Evolutionary conservation across 768 basidiomycete genomes (phyloP).

Genomic region (Termitomyces sp.): DNA sequence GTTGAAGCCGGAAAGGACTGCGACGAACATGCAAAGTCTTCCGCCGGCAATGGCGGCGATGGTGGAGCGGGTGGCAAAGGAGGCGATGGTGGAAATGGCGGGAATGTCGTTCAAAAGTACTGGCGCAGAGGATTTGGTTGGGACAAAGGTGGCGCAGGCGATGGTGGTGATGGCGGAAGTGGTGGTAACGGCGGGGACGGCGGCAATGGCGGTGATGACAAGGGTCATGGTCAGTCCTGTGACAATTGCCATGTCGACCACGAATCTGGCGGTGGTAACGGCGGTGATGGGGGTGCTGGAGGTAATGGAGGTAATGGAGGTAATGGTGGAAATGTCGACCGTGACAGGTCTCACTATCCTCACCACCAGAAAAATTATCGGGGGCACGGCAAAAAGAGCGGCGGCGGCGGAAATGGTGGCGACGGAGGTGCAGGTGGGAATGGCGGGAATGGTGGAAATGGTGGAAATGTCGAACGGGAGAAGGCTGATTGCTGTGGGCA

Average conservation of each 20-base stretch:
- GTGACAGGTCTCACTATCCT: not conserved
- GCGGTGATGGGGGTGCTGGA: not conserved
- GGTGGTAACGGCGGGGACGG: conserved; percentile 7
- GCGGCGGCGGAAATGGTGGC: not conserved
- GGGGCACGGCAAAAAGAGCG: not conserved
- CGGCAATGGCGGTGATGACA: conserved; percentile 2
- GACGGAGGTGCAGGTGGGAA: conserved; percentile 1
- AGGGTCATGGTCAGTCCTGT: not conserved
- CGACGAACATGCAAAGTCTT: not conserved
- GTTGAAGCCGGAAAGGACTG: conserved; percentile 3
- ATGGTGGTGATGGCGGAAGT: not conserved
- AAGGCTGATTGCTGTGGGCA: not conserved
- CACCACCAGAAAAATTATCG: not conserved
- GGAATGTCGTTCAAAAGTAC: not conserved
- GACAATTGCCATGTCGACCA: not conserved
- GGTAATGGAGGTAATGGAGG: conserved; percentile 3
- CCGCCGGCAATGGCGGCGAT: not conserved
- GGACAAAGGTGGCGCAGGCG: not conserved
- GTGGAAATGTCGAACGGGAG: conserved; percentile 1
- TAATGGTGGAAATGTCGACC: not conserved
- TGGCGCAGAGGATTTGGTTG: not conserved
- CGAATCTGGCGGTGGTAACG: not conserved
- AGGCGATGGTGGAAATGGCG: conserved; percentile 3
- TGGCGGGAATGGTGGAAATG: conserved; percentile 2
- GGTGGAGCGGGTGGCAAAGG: conserved; percentile 3